Conservation (phyloP, 2,329 filamentous ascomycete species). For the Hypoxylon sp. region DNA sequence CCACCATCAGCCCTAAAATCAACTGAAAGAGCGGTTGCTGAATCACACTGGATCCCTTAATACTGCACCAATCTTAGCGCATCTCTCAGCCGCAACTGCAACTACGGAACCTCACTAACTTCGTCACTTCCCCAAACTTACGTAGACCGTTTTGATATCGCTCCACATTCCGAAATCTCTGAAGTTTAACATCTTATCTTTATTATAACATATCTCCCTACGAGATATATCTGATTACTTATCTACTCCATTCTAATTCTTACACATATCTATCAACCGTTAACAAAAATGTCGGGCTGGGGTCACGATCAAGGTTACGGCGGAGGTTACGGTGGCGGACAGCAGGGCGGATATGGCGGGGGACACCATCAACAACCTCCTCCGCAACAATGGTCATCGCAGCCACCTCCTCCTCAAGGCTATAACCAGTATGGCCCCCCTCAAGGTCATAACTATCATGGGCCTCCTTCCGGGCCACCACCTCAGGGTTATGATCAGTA, state of each 20-base stretch:
- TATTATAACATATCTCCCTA: no score
- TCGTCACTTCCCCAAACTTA: no score
- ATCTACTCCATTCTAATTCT: not conserved
- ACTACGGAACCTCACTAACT: no score
- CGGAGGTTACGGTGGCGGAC: conserved; percentile 37
- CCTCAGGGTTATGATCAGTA: conserved; percentile 42
- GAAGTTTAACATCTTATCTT: no score
- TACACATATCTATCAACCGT: no score
- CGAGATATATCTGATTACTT: no score
- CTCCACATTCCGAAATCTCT: no score
- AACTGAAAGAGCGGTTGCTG: conserved; percentile 1
- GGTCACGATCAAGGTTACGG: conserved; percentile 49
- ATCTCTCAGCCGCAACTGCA: conserved; percentile 24
- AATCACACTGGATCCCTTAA: not conserved
- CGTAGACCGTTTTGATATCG: no score
- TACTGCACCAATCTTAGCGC: no score
- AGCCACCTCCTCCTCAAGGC: conserved; percentile 41
- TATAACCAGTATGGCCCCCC: conserved; percentile 46
- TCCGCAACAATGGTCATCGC: conserved; percentile 28
- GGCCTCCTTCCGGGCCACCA: conserved; percentile 43
- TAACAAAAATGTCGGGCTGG: conserved; percentile 48
- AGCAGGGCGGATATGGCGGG: conserved; percentile 20
- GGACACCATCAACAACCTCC: conserved; percentile 30
- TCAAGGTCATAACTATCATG: conserved; percentile 46
- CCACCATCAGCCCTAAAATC: conserved; percentile 26